phyloP scores from a whole-genome alignment of 139 green algal species.

The Chlorella sp. region DNA sequence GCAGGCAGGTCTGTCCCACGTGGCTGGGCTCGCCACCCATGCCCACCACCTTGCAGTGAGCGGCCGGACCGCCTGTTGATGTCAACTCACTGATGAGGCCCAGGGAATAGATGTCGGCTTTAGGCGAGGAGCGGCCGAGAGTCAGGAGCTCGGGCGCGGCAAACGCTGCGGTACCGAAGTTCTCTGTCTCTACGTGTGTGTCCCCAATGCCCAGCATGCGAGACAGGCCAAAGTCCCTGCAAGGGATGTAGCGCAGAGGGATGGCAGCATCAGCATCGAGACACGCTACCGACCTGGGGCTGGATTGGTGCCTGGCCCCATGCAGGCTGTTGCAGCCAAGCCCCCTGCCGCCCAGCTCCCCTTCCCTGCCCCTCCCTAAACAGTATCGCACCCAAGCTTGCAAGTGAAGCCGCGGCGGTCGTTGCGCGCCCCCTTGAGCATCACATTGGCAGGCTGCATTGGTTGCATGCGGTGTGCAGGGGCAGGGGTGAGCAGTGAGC shows the following conservation, averaged over 20 bases:
- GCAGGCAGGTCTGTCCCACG: too few species aligned
- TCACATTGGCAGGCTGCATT: constrained; percentile 68
- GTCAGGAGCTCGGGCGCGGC: constrained; percentile 37
- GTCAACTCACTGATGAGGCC: constrained; percentile 36
- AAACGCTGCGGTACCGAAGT: constrained; percentile 1
- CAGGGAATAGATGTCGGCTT: constrained; percentile 40
- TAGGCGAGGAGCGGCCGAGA: constrained; percentile 17
- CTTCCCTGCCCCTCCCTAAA: too few species aligned
- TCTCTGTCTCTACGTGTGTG: constrained; percentile 11
- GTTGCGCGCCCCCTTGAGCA: constrained; percentile 62
- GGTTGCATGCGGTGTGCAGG: too few species aligned
- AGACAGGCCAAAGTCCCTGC: neutral
- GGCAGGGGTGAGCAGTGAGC: too few species aligned
- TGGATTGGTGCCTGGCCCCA: too few species aligned
- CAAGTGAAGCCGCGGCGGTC: constrained; percentile 68
- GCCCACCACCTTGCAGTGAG: too few species aligned
- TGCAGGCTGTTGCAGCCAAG: too few species aligned
- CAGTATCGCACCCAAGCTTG: constrained; percentile 71
- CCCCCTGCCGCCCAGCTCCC: too few species aligned
- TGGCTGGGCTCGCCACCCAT: too few species aligned
- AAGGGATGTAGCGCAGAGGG: neutral
- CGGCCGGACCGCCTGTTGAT: too few species aligned
- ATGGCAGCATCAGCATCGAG: neutral
- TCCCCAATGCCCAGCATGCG: neutral
- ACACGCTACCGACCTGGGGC: too few species aligned